Percentiles rank a stretch among this genome's conserved stretches.
phyloP scores from a whole-genome alignment of 768 basidiomycete genomes.

The Leucocoprinus birnbaumii region DNA sequence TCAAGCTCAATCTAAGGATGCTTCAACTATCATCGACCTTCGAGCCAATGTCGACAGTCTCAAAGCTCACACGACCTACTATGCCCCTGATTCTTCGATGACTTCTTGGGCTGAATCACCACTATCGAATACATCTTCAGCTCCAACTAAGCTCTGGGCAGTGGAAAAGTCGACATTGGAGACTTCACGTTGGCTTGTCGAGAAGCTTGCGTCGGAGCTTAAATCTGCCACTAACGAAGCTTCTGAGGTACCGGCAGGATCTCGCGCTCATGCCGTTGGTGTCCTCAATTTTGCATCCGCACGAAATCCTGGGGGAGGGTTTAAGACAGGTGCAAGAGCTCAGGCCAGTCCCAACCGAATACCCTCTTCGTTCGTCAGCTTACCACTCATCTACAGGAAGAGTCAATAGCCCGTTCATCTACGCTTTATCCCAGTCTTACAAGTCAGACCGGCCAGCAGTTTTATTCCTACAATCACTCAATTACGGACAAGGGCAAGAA shows the following conservation, averaged over 20 bases:
- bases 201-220: slow-evolving; percentile 2
- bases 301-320: slow-evolving; percentile 67
- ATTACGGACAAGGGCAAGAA: slow-evolving; percentile 31
- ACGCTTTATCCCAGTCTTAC: slow-evolving; percentile 61
- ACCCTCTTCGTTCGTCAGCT: neutral
- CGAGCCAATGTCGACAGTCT: slow-evolving; percentile 20
- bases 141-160: slow-evolving; percentile 28
- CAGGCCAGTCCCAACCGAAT: slow-evolving; percentile 17
- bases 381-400: slow-evolving; percentile 48
- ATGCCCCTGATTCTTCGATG: slow-evolving; percentile 43
- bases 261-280: slow-evolving; percentile 33
- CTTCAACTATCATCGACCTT: slow-evolving; percentile 21
- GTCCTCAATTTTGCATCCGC: slow-evolving; percentile 75
- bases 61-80: slow-evolving; percentile 44
- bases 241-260: neutral
- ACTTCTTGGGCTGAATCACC: slow-evolving; percentile 36
- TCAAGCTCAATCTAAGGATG: neutral
- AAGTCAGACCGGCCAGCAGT: slow-evolving; percentile 46
- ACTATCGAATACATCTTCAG: neutral
- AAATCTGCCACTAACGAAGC: neutral
- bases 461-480: slow-evolving; percentile 51
- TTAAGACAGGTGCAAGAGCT: slow-evolving; percentile 58
- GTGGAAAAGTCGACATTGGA: slow-evolving; percentile 51
- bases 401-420: slow-evolving; percentile 71
- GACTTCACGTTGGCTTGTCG: slow-evolving; percentile 34